Percentiles rank a stretch among this genome's conserved stretches.
These are phyloP conservation scores for Gentiana macrophylla DNA, from an alignment of 257 asterid genomes.

Conservation along the genomic window DNA sequence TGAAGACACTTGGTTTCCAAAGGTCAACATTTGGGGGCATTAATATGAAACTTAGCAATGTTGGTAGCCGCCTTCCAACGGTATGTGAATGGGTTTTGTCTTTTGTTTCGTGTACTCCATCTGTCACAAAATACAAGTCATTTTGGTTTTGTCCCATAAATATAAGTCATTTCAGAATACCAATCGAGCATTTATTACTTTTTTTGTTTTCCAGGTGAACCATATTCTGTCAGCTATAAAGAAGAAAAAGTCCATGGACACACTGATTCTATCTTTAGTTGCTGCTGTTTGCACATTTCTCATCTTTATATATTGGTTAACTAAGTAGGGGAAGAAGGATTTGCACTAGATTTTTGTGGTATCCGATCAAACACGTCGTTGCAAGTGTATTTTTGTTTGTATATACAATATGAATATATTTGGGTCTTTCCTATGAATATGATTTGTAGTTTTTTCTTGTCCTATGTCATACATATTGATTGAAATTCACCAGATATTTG, in stretches of 20 bases:
- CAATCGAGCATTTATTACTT: neutral
- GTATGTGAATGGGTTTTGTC: slow-evolving; percentile 28
- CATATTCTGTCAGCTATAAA: slow-evolving; percentile 65
- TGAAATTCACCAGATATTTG: no score
- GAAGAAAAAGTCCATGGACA: slow-evolving; percentile 94
- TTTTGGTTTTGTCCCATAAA: neutral
- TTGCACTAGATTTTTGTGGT: no score
- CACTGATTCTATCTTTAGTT: slow-evolving; percentile 76
- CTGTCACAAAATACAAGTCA: no score
- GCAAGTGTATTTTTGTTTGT: no score
- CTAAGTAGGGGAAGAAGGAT: slow-evolving; percentile 32
- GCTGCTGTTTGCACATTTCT: slow-evolving; percentile 83
- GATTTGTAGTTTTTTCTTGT: no score
- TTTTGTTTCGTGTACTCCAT: no score
- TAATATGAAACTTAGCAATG: slow-evolving; percentile 77
- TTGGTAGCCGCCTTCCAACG: slow-evolving; percentile 93
- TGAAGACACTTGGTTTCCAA: slow-evolving; percentile 73
- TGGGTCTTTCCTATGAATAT: no score
- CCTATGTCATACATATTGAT: no score
- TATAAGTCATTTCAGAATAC: neutral
- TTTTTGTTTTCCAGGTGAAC: slow-evolving; percentile 48
- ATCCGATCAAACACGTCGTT: no score
- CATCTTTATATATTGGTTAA: slow-evolving; percentile 84
- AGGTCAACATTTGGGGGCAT: slow-evolving; percentile 92
- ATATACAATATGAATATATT: no score